A percentile compares a stretch with the other conserved stretches of the same genome.
Evolutionary conservation across 148 eudicot species (phyloP).

Genomic region (Talinum fruticosum): DNA sequence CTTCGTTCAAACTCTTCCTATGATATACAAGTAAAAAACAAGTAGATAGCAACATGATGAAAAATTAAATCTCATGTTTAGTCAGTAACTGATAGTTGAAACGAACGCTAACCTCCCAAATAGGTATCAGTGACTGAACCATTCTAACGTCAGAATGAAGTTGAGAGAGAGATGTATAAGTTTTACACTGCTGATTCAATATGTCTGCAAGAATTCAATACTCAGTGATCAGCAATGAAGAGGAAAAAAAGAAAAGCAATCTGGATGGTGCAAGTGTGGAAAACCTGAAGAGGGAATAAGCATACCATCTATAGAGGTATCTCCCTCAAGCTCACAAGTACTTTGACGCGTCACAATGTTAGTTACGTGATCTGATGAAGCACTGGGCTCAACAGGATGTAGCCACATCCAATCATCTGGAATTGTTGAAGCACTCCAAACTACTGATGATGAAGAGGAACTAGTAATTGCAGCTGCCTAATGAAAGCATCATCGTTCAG

Average conservation of each 20-base stretch:
- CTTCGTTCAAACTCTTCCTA: constrained; percentile 82
- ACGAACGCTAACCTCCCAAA: constrained; percentile 79
- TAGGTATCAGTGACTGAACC: constrained; percentile 95
- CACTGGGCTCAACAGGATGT: constrained; percentile 36
- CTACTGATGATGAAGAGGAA: constrained; percentile 27
- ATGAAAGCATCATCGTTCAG: constrained; percentile 24
- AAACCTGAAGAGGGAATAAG: constrained; percentile 5
- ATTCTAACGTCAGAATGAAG: constrained; percentile 64
- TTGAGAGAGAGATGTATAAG: constrained; percentile 81
- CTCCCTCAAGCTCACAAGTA: constrained; percentile 84
- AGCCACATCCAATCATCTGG: constrained; percentile 82
- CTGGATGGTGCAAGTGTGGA: neutral
- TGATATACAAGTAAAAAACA: constrained; percentile 14
- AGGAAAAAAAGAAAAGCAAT: neutral
- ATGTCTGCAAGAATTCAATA: constrained; percentile 50
- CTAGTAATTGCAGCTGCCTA: constrained; percentile 60
- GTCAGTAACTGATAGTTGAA: constrained; percentile 3
- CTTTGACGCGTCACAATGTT: constrained; percentile 58
- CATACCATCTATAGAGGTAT: constrained; percentile 70
- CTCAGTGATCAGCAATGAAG: constrained; percentile 3
- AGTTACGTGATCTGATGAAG: constrained; percentile 34
- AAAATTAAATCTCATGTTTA: constrained; percentile 2
- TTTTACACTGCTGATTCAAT: constrained; percentile 68
- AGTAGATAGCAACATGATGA: neutral
- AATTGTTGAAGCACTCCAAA: constrained; percentile 74